Base-by-base conservation (phyloP, 169 alveolate genomes). In the Babesia ovata region DNA sequence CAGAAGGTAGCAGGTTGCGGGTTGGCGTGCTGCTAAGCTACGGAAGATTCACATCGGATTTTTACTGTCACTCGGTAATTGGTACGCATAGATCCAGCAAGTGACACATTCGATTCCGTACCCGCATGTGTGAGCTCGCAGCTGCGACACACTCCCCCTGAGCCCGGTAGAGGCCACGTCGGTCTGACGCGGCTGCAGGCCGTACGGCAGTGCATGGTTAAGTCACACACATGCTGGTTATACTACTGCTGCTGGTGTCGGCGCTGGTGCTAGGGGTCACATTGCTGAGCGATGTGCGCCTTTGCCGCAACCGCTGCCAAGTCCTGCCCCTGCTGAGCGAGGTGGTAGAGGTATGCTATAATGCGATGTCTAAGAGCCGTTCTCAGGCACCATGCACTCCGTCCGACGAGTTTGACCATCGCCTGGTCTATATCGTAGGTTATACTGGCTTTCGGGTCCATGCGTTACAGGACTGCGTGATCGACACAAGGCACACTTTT, bases 401-500 rank as follows among this genome's bases (percentile, higher is more conserved):
- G 22, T 63, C 77, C 24, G 69, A 63, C 60, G 60, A 67, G 36
- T 44, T 63, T 61, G 62, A 83, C 16, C 42, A 45, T 36, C 72
- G 67, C 28, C 26, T 76, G 12, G 90, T 83, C 26, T 70, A 65
- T 69, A 59, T 83, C 53, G 90, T 83, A 75, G n/a, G 82, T 46
- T 29, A 1, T 10, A 33, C 67, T n/a, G 22, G 42, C 57, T 0
- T 22, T n/a, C 44, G 24, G 2, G 24, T 49, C 19, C 22, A 53
- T 70, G 45, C 50, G 36, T 22, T 28, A 58, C 57, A 89, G 94
- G 84, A 73, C 61, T 89, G 94, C 59, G 76, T 72, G 53, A 53
- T 89, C 72, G 91, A 86, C 71, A 85, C 74, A 24, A 62, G 71
- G 44, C 76, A 76, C 57, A 70, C 78, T 24, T 76, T 84, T 79